phyloP scores from a whole-genome alignment of 768 basidiomycete genomes.

The Clathrus columnatus region DNA sequence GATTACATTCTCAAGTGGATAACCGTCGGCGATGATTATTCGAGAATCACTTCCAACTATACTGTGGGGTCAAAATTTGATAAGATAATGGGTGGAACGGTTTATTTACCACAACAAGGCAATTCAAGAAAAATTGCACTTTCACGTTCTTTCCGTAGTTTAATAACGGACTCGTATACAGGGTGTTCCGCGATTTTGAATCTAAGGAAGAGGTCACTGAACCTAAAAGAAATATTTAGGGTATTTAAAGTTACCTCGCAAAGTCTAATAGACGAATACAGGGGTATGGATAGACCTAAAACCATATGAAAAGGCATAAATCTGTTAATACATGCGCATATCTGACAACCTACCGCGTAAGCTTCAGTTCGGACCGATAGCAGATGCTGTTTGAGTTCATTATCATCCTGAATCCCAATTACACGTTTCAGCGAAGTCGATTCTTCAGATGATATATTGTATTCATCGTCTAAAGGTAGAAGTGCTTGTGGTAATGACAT shows the following conservation, averaged over 20 bases:
- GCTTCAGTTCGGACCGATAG: slow-evolving; percentile 26
- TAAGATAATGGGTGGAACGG: slow-evolving; percentile 17
- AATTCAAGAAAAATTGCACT: slow-evolving; percentile 36
- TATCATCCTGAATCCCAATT: slow-evolving; percentile 25
- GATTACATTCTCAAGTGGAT: slow-evolving; percentile 11
- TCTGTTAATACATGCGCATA: not conserved
- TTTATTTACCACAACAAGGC: slow-evolving; percentile 34
- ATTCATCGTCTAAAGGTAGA: no score
- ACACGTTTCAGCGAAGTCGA: slow-evolving; percentile 15
- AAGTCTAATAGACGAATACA: slow-evolving; percentile 24
- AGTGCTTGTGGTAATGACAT: no score
- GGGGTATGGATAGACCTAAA: slow-evolving; percentile 21
- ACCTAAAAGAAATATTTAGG: not conserved
- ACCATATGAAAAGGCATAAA: not conserved
- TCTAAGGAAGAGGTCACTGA: not conserved
- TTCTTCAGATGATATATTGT: no score
- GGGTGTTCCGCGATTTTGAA: slow-evolving; percentile 10
- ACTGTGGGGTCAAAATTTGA: not conserved
- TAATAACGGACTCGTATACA: slow-evolving; percentile 22
- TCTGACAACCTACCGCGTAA: slow-evolving; percentile 21
- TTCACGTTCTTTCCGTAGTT: slow-evolving; percentile 27
- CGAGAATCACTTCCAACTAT: slow-evolving; percentile 13
- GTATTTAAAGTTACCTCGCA: slow-evolving; percentile 10
- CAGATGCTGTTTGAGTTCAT: slow-evolving; percentile 25
- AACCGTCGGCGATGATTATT: slow-evolving; percentile 11